phyloP scores from a whole-genome alignment of 352 stramenopile genomes.

The Pythium dissotocum region DNA sequence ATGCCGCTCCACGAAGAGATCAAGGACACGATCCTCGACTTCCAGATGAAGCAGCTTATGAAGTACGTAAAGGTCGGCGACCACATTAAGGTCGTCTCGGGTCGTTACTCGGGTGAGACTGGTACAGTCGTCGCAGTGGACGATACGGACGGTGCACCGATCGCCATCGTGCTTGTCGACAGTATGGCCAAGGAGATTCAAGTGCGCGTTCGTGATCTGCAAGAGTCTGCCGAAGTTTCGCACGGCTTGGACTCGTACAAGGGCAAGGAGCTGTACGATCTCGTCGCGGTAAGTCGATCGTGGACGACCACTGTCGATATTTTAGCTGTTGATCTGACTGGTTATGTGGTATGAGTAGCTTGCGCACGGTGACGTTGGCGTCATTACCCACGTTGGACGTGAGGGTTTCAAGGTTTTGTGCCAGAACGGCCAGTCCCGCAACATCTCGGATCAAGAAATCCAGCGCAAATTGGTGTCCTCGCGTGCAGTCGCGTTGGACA shows the following conservation, averaged over 20 bases:
- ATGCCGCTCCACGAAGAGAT: slow-evolving; percentile 91
- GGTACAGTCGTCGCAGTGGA: slow-evolving; percentile 89
- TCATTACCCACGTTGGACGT: slow-evolving; percentile 90
- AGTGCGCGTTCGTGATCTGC: slow-evolving; percentile 87
- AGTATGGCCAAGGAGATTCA: slow-evolving; percentile 91
- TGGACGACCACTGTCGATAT: not conserved
- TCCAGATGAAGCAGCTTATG: slow-evolving; percentile 88
- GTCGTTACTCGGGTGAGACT: slow-evolving; percentile 88
- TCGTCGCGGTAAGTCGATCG: slow-evolving; percentile 66
- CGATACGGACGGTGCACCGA: slow-evolving; percentile 75
- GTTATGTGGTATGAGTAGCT: slow-evolving; percentile 32
- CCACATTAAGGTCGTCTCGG: slow-evolving; percentile 91
- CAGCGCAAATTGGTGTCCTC: slow-evolving; percentile 87
- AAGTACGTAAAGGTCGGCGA: slow-evolving; percentile 92
- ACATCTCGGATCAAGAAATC: slow-evolving; percentile 89
- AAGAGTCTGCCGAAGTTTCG: slow-evolving; percentile 89
- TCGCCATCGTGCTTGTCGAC: slow-evolving; percentile 89
- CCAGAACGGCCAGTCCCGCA: slow-evolving; percentile 80
- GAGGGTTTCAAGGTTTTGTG: slow-evolving; percentile 88
- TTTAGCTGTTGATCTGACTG: not conserved
- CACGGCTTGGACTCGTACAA: slow-evolving; percentile 89
- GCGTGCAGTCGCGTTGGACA: slow-evolving; percentile 82
- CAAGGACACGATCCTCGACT: slow-evolving; percentile 90
- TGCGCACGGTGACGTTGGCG: slow-evolving; percentile 83
- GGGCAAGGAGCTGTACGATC: slow-evolving; percentile 89